Percentiles rank a stretch among this genome's conserved stretches.
Conservation (phyloP, 208 protist genomes). For the Tritrichomonas foetus region DNA sequence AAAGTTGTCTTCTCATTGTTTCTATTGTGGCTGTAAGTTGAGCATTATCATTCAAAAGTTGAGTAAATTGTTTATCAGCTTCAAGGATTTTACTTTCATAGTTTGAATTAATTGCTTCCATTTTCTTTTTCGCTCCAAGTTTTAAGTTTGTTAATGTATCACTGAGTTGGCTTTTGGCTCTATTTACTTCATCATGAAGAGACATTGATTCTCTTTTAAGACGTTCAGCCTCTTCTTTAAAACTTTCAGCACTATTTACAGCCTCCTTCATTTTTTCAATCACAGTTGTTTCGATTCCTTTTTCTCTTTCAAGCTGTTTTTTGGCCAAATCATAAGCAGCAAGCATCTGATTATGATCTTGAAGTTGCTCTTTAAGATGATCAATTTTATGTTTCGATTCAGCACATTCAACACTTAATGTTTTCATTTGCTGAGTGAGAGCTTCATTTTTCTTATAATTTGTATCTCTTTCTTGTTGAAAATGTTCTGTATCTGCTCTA, state of each 20-base stretch:
- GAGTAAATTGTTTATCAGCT: background rate
- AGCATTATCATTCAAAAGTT: background rate
- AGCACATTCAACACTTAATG: background rate
- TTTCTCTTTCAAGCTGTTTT: background rate
- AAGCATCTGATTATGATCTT: conserved; percentile 21
- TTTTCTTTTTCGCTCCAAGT: background rate
- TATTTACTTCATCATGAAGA: background rate
- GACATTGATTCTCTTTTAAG: background rate
- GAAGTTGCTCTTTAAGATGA: background rate
- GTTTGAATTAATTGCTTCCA: background rate
- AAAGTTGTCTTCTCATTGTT: background rate
- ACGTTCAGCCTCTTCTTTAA: background rate
- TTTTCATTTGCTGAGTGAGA: background rate
- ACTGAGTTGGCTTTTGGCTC: background rate
- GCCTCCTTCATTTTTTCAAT: conserved; percentile 35
- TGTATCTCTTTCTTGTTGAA: background rate
- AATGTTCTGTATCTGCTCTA: background rate
- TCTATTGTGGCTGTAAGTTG: background rate
- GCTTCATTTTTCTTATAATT: conserved; percentile 8
- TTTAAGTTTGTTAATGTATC: background rate
- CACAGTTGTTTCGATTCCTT: conserved; percentile 2
- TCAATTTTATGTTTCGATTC: background rate
- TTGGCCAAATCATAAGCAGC: background rate
- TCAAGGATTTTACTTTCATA: conserved; percentile 4
- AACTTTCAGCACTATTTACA: background rate